Base-by-base conservation (phyloP, 345 rosid genomes). In the Erysimum cheiranthoides region DNA sequence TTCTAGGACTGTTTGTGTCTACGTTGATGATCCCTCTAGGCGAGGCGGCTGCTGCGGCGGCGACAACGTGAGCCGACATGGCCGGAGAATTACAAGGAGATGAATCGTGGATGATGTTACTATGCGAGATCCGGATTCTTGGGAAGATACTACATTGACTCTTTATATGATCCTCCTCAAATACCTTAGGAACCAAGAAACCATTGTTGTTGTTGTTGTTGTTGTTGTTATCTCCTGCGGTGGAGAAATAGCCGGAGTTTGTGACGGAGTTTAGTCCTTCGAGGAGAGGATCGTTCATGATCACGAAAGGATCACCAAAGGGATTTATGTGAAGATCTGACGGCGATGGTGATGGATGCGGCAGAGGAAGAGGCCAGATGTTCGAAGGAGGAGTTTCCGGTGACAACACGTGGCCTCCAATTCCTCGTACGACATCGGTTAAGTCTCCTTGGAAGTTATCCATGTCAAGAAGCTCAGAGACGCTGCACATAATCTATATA, bases 271-370 rank as follows among this genome's bases (percentile, higher is more conserved):
- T 73, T 3, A 84, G 85, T 77, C 83, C 87, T 38, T 82, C 84
- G 53, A 88, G 90, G 9, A 93, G 87, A 8, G 97, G 98, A 87
- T 93, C 94, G 67, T 84, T 46, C 75, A 84, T 66, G 77, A 70
- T 76, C 31, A 86, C 81, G 60, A 89, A 93, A 5, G 98, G 98
- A 76, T 93, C 92, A 8, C 98, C 98, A n/a, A 93, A 93, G 35
- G 67, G 16, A 35, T 16, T 69, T 4, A 18, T 71, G 32, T 60
- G 56, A 72, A 74, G 80, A 79, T 70, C 83, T 78, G 60, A 66
- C n/a, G 73, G 28, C 1, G 75, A 47, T 71, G 79, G 49, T 64
- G 17, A 79, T 50, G 13, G 70, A 31, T 30, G 73, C 14, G 67
- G 77, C 35, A 46, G 59, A 8, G 65, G 75, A 40, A 68, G 71